These are phyloP conservation scores for Lippia alba DNA, from an alignment of 305 asterid species.

Conservation along the genomic window DNA sequence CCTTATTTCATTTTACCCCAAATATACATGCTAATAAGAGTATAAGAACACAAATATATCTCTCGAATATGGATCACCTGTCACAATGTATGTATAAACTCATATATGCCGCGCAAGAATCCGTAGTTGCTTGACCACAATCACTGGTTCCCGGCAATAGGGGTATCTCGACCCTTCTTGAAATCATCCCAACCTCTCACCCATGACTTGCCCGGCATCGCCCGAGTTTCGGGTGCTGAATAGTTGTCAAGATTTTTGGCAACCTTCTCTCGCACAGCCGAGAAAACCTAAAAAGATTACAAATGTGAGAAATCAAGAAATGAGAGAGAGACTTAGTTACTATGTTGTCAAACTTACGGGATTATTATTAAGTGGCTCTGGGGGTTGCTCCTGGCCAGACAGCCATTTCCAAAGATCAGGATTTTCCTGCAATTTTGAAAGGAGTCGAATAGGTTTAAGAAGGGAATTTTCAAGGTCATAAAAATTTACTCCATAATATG, in stretches of 20 bases:
- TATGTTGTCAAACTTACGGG: conserved; percentile 57
- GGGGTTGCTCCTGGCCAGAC: conserved; percentile 87
- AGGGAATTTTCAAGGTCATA: conserved; percentile 1
- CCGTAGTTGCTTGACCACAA: background rate
- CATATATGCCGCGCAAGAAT: no score
- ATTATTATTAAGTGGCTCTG: conserved; percentile 64
- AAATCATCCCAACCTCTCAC: conserved; percentile 95
- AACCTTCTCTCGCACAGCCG: conserved; percentile 63
- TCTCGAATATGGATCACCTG: background rate
- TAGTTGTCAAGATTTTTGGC: conserved; percentile 64
- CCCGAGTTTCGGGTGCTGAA: conserved; percentile 77
- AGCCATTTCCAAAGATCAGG: conserved; percentile 96
- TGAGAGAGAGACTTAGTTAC: background rate
- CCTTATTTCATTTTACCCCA: conserved; percentile 10
- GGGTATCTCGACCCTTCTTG: conserved; percentile 75
- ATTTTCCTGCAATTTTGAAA: conserved; percentile 63
- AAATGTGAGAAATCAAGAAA: conserved; percentile 1
- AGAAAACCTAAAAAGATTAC: conserved; percentile 59
- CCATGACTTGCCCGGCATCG: conserved; percentile 81
- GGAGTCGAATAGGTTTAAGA: conserved; percentile 11
- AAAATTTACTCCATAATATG: background rate
- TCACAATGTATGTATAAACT: background rate
- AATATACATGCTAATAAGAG: background rate
- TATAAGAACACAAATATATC: background rate
- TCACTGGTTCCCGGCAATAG: conserved; percentile 79